These are phyloP conservation scores for Boehmeria nivea DNA, from an alignment of 306 rosid genomes.

Conservation along the genomic window DNA sequence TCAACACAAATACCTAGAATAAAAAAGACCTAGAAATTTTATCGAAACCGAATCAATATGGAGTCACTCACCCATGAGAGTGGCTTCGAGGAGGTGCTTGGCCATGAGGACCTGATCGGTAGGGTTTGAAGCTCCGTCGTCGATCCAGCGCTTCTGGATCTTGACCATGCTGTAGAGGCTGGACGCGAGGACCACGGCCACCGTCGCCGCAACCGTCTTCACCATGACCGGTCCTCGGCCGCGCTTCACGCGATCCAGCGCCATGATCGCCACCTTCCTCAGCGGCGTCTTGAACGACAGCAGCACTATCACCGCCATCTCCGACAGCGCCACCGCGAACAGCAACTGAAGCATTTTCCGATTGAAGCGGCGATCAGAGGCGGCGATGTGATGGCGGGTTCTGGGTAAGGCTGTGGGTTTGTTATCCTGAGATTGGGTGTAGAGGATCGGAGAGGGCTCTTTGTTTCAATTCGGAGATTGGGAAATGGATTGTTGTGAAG, in stretches of 20 bases:
- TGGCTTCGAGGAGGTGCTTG: conserved; percentile 75
- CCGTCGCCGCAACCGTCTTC: conserved; percentile 64
- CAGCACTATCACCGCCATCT: conserved; percentile 47
- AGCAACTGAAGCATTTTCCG: conserved; percentile 60
- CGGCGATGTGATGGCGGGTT: background rate
- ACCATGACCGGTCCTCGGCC: conserved; percentile 81
- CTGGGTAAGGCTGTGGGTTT: too few species aligned
- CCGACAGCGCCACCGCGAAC: conserved; percentile 53
- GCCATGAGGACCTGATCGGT: conserved; percentile 98
- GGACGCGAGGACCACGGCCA: conserved; percentile 42
- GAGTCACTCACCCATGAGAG: conserved; percentile 80
- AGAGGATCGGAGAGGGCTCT: background rate
- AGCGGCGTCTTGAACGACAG: conserved; percentile 74
- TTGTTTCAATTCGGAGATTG: too few species aligned
- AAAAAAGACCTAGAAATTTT: background rate
- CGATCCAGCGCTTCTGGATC: conserved; percentile 62
- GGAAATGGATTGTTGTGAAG: too few species aligned
- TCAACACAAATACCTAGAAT: background rate
- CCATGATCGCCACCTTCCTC: conserved; percentile 67
- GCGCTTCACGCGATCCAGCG: conserved; percentile 72
- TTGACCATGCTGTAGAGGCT: conserved; percentile 46
- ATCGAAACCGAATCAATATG: background rate
- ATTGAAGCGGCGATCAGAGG: background rate
- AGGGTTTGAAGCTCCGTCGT: conserved; percentile 49
- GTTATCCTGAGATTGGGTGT: background rate